Percentiles rank a stretch among this genome's conserved stretches.
These are phyloP conservation scores for Neocatenulostroma microsporum DNA, from an alignment of 2,329 filamentous ascomycete genomes.

Conservation along the genomic window DNA sequence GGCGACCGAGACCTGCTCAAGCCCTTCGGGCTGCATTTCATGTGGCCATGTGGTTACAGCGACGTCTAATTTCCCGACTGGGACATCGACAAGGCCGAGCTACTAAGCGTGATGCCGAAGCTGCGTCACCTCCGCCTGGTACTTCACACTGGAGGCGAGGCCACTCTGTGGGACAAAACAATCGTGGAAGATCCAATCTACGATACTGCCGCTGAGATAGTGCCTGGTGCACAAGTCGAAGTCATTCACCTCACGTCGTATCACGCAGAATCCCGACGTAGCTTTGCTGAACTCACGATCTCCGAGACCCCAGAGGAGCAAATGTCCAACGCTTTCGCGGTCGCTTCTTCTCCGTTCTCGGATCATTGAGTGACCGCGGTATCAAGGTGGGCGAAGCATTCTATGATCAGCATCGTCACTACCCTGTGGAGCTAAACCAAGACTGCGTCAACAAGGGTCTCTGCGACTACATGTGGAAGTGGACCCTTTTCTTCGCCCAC, in stretches of 20 bases:
- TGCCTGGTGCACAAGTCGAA: not conserved
- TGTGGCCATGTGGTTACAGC: no score
- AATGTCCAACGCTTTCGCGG: not conserved
- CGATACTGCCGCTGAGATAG: no score
- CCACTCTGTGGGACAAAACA: no score
- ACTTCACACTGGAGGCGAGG: not conserved
- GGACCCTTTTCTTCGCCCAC: not conserved
- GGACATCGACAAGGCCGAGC: no score
- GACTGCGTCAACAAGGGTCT: slow-evolving; percentile 1
- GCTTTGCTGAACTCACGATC: not conserved
- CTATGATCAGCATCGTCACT: slow-evolving; percentile 2
- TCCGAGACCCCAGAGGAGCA: not conserved
- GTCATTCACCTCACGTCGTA: not conserved
- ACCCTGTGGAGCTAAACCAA: not conserved
- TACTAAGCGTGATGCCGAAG: not conserved
- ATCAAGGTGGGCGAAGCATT: not conserved
- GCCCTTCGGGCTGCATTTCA: no score
- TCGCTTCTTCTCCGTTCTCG: no score
- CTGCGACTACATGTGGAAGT: slow-evolving; percentile 2
- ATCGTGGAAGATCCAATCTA: no score
- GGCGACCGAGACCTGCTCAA: no score
- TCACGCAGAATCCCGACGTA: no score
- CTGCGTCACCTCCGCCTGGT: slow-evolving; percentile 2
- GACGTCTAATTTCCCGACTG: no score
- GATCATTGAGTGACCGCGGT: no score